Evolutionary conservation across 208 protist species (phyloP).

Genomic region (Herpetomonas muscarum): DNA sequence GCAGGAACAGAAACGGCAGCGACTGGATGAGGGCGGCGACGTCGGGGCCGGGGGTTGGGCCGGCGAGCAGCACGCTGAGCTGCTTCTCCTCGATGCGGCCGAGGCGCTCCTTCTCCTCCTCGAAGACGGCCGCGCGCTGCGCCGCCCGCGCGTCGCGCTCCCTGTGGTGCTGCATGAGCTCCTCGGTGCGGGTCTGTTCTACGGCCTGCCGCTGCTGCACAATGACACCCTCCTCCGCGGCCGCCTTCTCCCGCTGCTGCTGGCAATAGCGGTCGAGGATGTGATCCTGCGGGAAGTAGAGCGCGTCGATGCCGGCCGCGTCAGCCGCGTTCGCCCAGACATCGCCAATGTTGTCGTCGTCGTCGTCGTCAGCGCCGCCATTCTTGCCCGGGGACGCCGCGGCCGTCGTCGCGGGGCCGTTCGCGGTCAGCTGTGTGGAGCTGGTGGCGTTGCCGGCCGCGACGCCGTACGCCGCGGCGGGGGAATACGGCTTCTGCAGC

Average conservation of each 20-base stretch:
- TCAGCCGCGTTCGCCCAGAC: neutral
- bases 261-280: neutral
- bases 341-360: neutral
- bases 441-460: neutral
- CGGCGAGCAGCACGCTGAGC: too few species aligned
- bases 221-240: neutral
- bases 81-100: too few species aligned
- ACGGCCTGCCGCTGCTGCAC: constrained; percentile 2
- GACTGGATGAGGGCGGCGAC: neutral
- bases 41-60: neutral
- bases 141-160: too few species aligned
- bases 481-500: neutral
- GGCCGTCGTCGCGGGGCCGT: too few species aligned
- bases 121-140: too few species aligned
- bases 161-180: neutral
- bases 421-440: too few species aligned
- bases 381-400: too few species aligned
- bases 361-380: too few species aligned
- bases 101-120: too few species aligned
- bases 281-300: constrained; percentile 6
- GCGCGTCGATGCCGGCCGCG: neutral
- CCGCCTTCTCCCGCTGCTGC: neutral
- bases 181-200: neutral
- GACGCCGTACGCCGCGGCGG: neutral
- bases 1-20: neutral